A percentile compares a stretch with the other conserved stretches of the same genome.
Evolutionary conservation across 2,329 filamentous ascomycete genomes (phyloP).

Genomic region (Diplodia seriata): DNA sequence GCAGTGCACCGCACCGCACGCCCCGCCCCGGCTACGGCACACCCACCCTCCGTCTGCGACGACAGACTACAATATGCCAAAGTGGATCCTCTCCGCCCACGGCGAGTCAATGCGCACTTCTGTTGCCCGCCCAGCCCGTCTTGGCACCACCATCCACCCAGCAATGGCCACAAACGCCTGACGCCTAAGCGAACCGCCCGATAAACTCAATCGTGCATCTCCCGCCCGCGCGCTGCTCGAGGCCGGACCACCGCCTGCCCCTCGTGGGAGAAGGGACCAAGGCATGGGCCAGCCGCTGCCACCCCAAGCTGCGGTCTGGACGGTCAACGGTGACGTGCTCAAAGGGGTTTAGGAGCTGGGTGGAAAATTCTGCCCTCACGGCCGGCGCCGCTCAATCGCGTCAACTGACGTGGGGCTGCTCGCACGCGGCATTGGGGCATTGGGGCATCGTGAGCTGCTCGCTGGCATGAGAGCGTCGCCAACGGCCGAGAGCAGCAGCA

Average conservation of each 20-base stretch:
- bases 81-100: slow-evolving; percentile 1
- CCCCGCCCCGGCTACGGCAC: neutral
- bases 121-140: slow-evolving; percentile 25
- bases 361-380: neutral
- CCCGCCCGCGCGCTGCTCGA: neutral
- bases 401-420: neutral
- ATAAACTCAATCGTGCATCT: slow-evolving; percentile 31
- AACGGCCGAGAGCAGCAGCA: neutral
- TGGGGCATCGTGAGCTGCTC: neutral
- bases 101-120: slow-evolving; percentile 23
- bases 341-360: neutral
- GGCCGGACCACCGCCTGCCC: slow-evolving; percentile 7
- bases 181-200: slow-evolving; percentile 25
- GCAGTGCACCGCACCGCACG: slow-evolving; percentile 6
- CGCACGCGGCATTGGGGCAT: too few species aligned
- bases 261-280: neutral
- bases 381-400: slow-evolving; percentile 14
- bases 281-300: slow-evolving; percentile 9
- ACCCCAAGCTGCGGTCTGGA: neutral
- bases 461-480: neutral
- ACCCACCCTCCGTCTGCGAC: slow-evolving; percentile 4
- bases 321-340: neutral
- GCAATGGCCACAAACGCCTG: neutral
- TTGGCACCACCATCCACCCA: neutral
- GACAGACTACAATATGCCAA: neutral